Evolutionary conservation across 495 filamentous ascomycete genomes (phyloP), one percentile per base, ranked within the genome.

Genomic region (Daldinia loculata): DNA sequence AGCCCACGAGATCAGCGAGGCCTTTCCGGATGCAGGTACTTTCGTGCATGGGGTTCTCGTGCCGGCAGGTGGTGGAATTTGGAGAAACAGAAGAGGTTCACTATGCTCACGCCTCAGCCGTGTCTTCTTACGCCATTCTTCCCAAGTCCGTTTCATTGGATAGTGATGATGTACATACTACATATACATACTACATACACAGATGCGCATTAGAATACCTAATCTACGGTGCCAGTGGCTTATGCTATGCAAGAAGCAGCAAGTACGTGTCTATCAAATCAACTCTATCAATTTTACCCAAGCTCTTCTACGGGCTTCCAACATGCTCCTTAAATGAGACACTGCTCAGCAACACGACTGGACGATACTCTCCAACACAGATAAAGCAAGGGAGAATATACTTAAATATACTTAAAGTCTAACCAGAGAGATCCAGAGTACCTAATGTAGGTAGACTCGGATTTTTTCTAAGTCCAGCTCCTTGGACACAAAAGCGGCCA

Each of bases 11-110:
- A 70, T 74, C 71, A 70, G 63, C 71, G 14, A 70, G 58, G 63
- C 43, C 57, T 60, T 73, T 74, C 66, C 58, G 71, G 67, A 66
- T 56, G 57, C 63, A 70, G 50, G 67, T 67, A 61, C 66, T 70
- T 70, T 62, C 62, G 14, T 30, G 52, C 70, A 69, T 69, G 65
- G 66, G 66, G 61, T 66, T 68, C 27, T 60, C 38, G 41, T 32
- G 43, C 55, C 66, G 38, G 66, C 45, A 67, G 34, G 66, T 73
- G 15, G 66, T 24, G 65, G 39, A 68, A 61, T 22, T 69, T 69
- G 69, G 69, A 67, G 69, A 71, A 55, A 56, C 2, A 53, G 7
- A 53, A 30, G 15, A 53, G 5, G 45, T 30, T 55, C 19, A 45
- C 62, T 69, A 73, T 48, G 2, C 36, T 50, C 57, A 73, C 70